Conservation (phyloP, 306 rosid species). For the Cucurbita moschata region DNA sequence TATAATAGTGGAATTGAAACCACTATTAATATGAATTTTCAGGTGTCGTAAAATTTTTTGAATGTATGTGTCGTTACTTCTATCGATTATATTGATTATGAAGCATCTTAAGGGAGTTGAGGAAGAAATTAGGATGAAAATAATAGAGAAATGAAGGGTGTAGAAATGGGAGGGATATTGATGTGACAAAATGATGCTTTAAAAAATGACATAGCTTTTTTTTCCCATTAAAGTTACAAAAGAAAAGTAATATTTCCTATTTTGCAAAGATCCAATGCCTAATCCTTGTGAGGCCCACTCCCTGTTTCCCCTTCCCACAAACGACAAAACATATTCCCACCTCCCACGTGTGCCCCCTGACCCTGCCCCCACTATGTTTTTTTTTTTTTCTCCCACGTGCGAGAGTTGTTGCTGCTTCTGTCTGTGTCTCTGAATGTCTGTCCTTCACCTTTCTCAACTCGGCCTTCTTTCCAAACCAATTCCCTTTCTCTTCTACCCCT, state of each 20-base stretch:
- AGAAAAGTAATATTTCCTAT: neutral
- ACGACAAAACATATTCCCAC: neutral
- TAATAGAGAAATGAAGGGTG: neutral
- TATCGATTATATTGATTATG: no score
- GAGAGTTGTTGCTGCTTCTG: neutral
- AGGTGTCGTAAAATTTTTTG: no score
- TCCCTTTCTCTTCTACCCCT: neutral
- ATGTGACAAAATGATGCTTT: neutral
- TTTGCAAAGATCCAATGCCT: neutral
- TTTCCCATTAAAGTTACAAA: neutral
- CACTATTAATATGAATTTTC: no score
- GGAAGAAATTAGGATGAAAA: neutral
- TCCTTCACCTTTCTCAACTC: neutral
- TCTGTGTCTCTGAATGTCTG: neutral
- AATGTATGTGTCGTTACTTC: no score
- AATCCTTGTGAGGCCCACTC: neutral
- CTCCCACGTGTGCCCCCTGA: neutral
- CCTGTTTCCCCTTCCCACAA: neutral
- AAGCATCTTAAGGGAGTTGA: no score
- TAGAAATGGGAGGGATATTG: neutral
- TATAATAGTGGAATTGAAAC: no score
- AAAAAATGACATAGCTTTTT: no score
- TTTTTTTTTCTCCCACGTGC: neutral
- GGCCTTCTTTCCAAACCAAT: neutral
- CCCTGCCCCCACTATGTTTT: neutral